A percentile compares a stretch with the other conserved stretches of the same genome.
These are phyloP conservation scores for Ceratopteris richardii DNA, from an alignment of 75 land plant species.

Conservation along the genomic window DNA sequence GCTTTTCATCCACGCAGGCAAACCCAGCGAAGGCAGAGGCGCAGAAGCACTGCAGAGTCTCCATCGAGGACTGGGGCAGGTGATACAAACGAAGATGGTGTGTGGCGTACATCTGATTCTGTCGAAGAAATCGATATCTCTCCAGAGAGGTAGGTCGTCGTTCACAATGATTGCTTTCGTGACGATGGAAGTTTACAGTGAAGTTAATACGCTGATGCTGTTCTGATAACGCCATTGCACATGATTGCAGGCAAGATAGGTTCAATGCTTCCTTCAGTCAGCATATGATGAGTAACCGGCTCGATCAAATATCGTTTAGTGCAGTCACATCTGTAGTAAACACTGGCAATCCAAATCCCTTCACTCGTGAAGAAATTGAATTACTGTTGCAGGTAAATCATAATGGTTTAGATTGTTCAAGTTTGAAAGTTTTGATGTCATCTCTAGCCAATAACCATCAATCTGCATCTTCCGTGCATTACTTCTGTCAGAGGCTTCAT, in stretches of 20 bases:
- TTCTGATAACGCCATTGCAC: too few relatives aligned
- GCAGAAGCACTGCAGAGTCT: conserved; percentile 14
- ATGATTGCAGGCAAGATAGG: conserved; percentile 65
- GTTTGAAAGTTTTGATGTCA: too few relatives aligned
- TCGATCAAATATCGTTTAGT: conserved; percentile 45
- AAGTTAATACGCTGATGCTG: too few relatives aligned
- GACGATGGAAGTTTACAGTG: too few relatives aligned
- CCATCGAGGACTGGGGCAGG: conserved; percentile 1
- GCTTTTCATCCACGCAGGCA: not conserved
- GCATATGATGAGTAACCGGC: conserved; percentile 56
- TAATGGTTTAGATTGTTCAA: too few relatives aligned
- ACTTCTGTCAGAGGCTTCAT: conserved; percentile 51
- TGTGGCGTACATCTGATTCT: too few relatives aligned
- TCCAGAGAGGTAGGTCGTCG: not conserved
- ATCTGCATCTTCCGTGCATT: too few relatives aligned
- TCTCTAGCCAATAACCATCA: not conserved
- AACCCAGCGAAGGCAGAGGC: conserved; percentile 12
- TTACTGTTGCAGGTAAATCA: conserved; percentile 55
- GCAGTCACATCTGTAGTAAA: conserved; percentile 63
- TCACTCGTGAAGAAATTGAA: conserved; percentile 43
- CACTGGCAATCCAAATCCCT: conserved; percentile 38
- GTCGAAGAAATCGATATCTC: not conserved
- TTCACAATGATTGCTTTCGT: too few relatives aligned
- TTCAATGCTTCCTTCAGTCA: conserved; percentile 66
- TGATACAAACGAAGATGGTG: conserved; percentile 5